These are phyloP conservation scores for Arthroderma sp. DNA, from an alignment of 2,329 filamentous ascomycete genomes.

Conservation along the genomic window DNA sequence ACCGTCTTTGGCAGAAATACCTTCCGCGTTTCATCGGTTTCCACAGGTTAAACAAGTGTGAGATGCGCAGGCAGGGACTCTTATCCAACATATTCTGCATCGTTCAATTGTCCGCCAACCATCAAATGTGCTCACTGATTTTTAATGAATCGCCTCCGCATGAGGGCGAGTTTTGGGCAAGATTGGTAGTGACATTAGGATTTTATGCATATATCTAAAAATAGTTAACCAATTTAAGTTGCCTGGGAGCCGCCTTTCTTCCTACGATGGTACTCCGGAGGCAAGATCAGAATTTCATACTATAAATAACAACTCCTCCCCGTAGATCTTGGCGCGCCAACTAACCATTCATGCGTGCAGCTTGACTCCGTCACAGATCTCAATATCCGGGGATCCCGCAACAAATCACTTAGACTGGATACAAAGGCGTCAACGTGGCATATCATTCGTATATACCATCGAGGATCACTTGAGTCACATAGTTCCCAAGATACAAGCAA, in stretches of 20 bases:
- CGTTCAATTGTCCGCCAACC: not conserved
- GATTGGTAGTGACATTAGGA: not conserved
- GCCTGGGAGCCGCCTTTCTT: not conserved
- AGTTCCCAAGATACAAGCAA: not conserved
- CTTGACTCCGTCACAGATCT: not conserved
- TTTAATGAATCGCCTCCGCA: not conserved
- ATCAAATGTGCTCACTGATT: not conserved
- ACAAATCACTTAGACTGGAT: not conserved
- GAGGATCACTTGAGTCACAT: not conserved
- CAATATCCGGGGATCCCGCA: not conserved
- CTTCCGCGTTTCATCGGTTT: slow-evolving; percentile 4
- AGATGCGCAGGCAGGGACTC: not conserved
- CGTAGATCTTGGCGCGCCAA: not conserved
- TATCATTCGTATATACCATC: not conserved
- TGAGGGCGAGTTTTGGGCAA: not conserved
- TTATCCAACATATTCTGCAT: not conserved
- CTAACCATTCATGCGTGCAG: not conserved
- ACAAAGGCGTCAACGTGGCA: not conserved
- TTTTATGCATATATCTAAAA: slow-evolving; percentile 5
- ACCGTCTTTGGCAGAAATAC: not conserved
- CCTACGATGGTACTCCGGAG: too few relatives aligned
- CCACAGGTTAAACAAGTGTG: not conserved
- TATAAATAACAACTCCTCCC: slow-evolving; percentile 1
- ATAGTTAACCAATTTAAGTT: too few relatives aligned
- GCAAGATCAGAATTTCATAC: not conserved